phyloP scores from a whole-genome alignment of 495 filamentous ascomycete genomes.

The Penicillium coprophilum region DNA sequence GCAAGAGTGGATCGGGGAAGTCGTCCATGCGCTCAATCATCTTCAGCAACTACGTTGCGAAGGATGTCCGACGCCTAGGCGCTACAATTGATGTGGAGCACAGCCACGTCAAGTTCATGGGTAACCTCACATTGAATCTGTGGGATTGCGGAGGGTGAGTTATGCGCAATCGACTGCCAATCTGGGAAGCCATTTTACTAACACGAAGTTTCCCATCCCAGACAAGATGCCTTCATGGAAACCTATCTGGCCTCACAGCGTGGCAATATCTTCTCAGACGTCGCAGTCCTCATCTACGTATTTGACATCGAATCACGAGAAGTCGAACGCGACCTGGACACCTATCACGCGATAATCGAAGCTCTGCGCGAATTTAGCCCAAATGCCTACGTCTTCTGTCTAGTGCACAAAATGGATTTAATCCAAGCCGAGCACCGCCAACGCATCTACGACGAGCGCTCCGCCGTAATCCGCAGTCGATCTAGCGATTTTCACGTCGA shows the following conservation, averaged over 20 bases:
- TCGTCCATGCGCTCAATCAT: conserved; percentile 98
- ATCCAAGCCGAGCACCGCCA: conserved; percentile 76
- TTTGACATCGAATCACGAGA: conserved; percentile 97
- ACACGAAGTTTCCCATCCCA: conserved; percentile 29
- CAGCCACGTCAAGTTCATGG: conserved; percentile 96
- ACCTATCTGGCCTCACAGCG: conserved; percentile 94
- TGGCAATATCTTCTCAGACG: conserved; percentile 91
- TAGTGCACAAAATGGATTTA: conserved; percentile 99
- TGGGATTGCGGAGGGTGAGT: conserved; percentile 94
- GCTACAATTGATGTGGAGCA: conserved; percentile 99
- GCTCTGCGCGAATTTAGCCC: conserved; percentile 84
- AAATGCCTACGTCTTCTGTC: conserved; percentile 80
- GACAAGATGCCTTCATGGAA: conserved; percentile 98
- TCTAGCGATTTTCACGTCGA: conserved; percentile 69
- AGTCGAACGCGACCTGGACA: conserved; percentile 84
- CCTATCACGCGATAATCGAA: conserved; percentile 80
- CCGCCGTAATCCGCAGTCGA: conserved; percentile 67
- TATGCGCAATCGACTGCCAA: background rate
- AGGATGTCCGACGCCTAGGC: conserved; percentile 88
- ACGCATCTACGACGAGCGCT: conserved; percentile 77
- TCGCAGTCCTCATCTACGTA: conserved; percentile 97
- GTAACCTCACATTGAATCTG: conserved; percentile 92
- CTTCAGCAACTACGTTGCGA: conserved; percentile 96
- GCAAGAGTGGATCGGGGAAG: conserved; percentile 98
- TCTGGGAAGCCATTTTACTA: background rate